Percentiles rank a stretch among this genome's conserved stretches.
Conservation (phyloP, 371 early-diverging fungal genomes). For the Fennellomyces sp. region DNA sequence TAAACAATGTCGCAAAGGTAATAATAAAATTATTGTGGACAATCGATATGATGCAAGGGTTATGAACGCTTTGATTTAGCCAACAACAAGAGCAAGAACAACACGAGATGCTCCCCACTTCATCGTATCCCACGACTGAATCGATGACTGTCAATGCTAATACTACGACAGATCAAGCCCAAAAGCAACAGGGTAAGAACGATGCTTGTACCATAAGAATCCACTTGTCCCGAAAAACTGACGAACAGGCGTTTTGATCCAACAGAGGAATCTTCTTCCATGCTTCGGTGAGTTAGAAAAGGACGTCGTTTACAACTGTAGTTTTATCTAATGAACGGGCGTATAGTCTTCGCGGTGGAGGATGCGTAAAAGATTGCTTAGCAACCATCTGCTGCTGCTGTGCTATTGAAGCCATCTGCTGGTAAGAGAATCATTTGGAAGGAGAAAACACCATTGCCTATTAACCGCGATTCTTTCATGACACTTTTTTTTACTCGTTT, state of each 20-base stretch:
- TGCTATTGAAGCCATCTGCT: constrained; percentile 27
- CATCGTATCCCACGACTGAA: constrained; percentile 14
- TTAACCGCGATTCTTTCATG: not conserved
- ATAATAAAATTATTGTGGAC: not conserved
- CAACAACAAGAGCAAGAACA: constrained; percentile 9
- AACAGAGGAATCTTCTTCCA: constrained; percentile 9
- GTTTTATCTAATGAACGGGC: not conserved
- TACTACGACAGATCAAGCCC: constrained; percentile 3
- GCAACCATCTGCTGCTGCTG: constrained; percentile 42
- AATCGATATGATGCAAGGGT: not conserved
- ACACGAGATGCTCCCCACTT: constrained; percentile 1
- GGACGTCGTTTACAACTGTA: not conserved
- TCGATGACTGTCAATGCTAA: constrained; percentile 11
- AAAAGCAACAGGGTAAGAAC: constrained; percentile 21
- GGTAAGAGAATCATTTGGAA: constrained; percentile 9
- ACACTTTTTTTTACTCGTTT: not conserved
- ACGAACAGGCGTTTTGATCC: not conserved
- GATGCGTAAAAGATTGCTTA: constrained; percentile 40
- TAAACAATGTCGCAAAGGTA: constrained; percentile 7
- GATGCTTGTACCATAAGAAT: no score
- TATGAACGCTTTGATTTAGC: no score
- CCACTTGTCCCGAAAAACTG: no score
- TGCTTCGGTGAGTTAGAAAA: constrained; percentile 21
- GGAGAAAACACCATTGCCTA: not conserved
- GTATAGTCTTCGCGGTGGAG: constrained; percentile 37